Percentiles rank a stretch among this genome's conserved stretches.
Evolutionary conservation across 23 red algal genomes (phyloP).

Genomic region (Gracilariopsis chorda): DNA sequence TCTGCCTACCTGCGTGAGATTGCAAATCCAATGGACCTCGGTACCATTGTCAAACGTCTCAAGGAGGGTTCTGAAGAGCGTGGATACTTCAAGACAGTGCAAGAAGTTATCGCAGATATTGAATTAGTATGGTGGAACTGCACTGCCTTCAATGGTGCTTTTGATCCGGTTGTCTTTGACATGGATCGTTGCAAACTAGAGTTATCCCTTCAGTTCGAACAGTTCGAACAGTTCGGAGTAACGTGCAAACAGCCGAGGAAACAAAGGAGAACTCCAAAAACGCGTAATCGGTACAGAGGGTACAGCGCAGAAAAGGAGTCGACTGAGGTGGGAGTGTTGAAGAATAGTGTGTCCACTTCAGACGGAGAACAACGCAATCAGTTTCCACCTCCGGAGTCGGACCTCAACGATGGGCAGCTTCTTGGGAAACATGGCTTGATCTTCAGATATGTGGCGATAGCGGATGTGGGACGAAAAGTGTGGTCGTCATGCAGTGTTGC

Average conservation of each 20-base stretch:
- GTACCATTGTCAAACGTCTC: conserved; percentile 53
- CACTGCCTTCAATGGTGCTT: conserved; percentile 39
- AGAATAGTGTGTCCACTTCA: no score
- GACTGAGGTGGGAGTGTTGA: no score
- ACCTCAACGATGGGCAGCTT: conserved; percentile 38
- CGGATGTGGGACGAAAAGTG: neutral
- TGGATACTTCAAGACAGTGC: conserved; percentile 14
- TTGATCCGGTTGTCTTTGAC: conserved; percentile 16
- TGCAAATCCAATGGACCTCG: conserved; percentile 61
- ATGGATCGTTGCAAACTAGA: neutral
- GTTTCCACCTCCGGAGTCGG: no score
- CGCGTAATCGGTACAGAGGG: neutral
- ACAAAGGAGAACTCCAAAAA: neutral
- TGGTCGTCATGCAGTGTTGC: neutral
- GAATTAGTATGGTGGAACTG: conserved; percentile 85
- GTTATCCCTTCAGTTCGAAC: neutral
- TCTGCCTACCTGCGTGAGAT: conserved; percentile 36
- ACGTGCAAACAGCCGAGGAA: neutral
- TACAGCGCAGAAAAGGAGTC: neutral
- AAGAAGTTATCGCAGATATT: conserved; percentile 54
- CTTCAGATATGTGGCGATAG: neutral
- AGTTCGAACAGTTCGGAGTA: neutral
- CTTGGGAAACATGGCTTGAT: conserved; percentile 18
- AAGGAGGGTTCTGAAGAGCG: neutral
- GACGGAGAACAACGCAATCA: no score